Evolutionary conservation across 768 basidiomycete genomes (phyloP), one percentile per base, ranked within the genome.

Genomic region (Auriscalpium orientale): DNA sequence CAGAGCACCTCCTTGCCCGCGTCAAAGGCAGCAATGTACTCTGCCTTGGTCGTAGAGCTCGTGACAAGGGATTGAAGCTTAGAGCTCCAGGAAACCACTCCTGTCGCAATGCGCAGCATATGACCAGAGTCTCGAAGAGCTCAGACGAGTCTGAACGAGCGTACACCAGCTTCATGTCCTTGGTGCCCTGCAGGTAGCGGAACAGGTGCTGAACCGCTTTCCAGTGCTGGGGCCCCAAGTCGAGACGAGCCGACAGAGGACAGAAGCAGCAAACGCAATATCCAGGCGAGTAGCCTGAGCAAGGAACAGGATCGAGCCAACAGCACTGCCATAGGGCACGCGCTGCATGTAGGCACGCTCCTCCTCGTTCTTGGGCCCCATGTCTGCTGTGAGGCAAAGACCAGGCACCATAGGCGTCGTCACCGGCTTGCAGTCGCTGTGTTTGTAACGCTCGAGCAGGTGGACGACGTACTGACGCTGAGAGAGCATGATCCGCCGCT

Each of bases 11-110:
- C 58, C 47, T 68, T 56, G 8, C 56, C 57, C 2, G 68, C 69
- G 5, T 64, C 54, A 0, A 56, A 53, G 0, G 65, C 54, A 9
- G 69, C 64, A 18, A 75, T 67, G 56, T 73, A 73, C 54, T 77
- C 73, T 2, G 72, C 70, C 56, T 75, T 71, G 1, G 62, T 65
- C 0, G 69, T 74, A 2, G 72, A 76, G 1, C 66, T 49, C 0
- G 74, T 62, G 11, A 75, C 67, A 3, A 65, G 62, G 1, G 64
- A 18, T 57, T 79, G 77, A 10, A 52, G 56, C 45, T 66, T 66
- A 0, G 67, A 70, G 9, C 51, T 55, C 76, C 76, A 79, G 28
- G 53, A 62, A 9, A 76, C 65, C 1, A 65, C 51, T 0, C 68
- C 71, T 4, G 62, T 63, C 15, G 65, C 71, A 40, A 74, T 55